Evolutionary conservation across 345 rosid genomes (phyloP).

Genomic region (Moricandia moricandioides): DNA sequence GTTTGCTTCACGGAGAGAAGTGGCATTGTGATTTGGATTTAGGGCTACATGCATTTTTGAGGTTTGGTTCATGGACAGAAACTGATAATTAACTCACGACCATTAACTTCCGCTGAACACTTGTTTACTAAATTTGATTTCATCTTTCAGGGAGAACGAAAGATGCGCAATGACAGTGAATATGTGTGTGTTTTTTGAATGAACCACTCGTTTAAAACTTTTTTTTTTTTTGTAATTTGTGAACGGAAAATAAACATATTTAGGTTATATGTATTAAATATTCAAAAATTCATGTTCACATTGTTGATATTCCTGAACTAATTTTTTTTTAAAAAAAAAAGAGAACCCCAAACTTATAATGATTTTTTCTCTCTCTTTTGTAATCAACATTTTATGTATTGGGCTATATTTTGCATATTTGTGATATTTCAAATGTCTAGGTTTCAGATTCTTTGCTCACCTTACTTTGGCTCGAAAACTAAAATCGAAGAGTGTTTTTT

Average conservation of each 20-base stretch:
- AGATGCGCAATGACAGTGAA: conserved; percentile 32
- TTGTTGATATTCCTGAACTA: background rate
- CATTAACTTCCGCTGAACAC: conserved; percentile 23
- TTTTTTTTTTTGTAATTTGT: background rate
- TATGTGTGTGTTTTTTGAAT: background rate
- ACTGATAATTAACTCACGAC: conserved; percentile 11
- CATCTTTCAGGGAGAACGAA: conserved; percentile 34
- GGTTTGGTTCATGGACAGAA: conserved; percentile 19
- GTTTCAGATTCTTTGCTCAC: background rate
- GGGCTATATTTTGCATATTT: background rate
- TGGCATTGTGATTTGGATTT: conserved; percentile 13
- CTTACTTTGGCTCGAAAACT: background rate
- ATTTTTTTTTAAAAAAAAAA: background rate
- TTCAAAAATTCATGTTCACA: background rate
- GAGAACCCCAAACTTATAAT: background rate
- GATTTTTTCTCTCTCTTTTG: background rate
- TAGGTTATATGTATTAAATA: background rate
- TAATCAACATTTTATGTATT: background rate
- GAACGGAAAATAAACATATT: background rate
- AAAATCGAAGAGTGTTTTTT: background rate
- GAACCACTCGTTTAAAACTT: background rate
- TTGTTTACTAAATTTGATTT: conserved; percentile 35
- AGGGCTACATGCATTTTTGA: conserved; percentile 12
- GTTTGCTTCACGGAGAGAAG: conserved; percentile 26
- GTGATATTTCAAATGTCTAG: background rate